Percentiles rank a stretch among this genome's conserved stretches.
Evolutionary conservation across 2,329 filamentous ascomycete species (phyloP).

Genomic region (Pseudogymnoascus sp.): DNA sequence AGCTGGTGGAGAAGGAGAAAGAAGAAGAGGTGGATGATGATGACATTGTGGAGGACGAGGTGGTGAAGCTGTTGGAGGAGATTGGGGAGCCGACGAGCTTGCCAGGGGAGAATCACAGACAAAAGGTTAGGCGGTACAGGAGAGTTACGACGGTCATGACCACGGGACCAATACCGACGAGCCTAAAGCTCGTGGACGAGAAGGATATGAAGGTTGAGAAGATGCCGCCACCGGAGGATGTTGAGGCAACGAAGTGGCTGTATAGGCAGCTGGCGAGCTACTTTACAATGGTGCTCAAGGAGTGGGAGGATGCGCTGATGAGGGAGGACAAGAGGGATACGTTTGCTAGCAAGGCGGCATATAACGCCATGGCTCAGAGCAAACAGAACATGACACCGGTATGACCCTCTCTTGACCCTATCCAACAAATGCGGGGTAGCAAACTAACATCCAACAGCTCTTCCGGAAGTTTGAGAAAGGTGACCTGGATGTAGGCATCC

Average conservation of each 20-base stretch:
- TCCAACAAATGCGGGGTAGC: not conserved
- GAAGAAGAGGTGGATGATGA: slow-evolving; percentile 41
- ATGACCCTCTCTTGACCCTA: slow-evolving; percentile 23
- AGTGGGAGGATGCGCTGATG: slow-evolving; percentile 74
- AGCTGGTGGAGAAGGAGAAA: slow-evolving; percentile 48
- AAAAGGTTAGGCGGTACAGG: slow-evolving; percentile 62
- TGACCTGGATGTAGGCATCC: slow-evolving; percentile 68
- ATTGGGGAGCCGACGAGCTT: slow-evolving; percentile 65
- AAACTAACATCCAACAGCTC: slow-evolving; percentile 37
- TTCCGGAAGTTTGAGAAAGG: slow-evolving; percentile 82
- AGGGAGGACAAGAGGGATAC: slow-evolving; percentile 56
- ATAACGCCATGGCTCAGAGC: slow-evolving; percentile 77
- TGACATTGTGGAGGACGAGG: slow-evolving; percentile 63
- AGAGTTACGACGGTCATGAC: slow-evolving; percentile 54
- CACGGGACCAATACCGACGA: slow-evolving; percentile 79
- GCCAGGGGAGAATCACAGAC: slow-evolving; percentile 73
- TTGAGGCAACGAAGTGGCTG: slow-evolving; percentile 59
- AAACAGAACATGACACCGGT: slow-evolving; percentile 77
- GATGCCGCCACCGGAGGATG: slow-evolving; percentile 50
- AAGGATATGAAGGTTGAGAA: slow-evolving; percentile 76
- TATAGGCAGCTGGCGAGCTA: slow-evolving; percentile 87
- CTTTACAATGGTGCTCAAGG: slow-evolving; percentile 88
- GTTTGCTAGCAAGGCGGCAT: slow-evolving; percentile 71
- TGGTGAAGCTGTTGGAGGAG: slow-evolving; percentile 58
- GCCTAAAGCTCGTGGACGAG: slow-evolving; percentile 68